phyloP scores from a whole-genome alignment of 2,329 filamentous ascomycete genomes.

The Pseudogymnoascus sp. region DNA sequence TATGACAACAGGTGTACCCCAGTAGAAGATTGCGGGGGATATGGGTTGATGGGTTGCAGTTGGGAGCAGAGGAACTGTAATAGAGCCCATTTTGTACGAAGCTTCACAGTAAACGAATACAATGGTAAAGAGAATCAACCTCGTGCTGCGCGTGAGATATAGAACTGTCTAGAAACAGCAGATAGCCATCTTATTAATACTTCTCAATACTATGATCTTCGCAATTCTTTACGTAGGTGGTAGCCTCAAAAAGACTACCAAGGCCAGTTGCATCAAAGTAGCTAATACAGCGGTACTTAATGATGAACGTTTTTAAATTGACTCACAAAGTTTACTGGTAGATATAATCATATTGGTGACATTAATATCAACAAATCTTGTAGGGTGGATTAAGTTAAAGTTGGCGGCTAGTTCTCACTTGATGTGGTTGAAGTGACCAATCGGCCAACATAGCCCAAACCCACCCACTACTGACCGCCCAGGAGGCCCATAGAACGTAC shows the following conservation, averaged over 20 bases:
- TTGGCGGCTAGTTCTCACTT: background rate
- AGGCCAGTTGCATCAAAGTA: background rate
- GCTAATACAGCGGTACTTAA: background rate
- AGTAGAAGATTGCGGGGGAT: slow-evolving; percentile 35
- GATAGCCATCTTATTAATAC: background rate
- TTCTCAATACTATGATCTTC: background rate
- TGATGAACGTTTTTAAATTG: background rate
- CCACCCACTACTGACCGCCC: background rate
- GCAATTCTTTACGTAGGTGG: background rate
- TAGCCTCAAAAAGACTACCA: background rate
- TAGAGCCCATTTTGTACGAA: background rate
- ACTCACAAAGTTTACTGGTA: background rate
- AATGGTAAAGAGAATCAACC: background rate
- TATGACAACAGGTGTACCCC: slow-evolving; percentile 35
- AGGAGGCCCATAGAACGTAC: background rate
- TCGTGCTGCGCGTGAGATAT: background rate
- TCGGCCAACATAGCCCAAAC: background rate
- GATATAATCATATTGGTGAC: background rate
- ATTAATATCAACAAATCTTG: background rate
- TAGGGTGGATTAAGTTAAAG: background rate
- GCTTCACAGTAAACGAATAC: background rate
- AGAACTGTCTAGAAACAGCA: background rate
- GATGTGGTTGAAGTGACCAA: slow-evolving; percentile 1
- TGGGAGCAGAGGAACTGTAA: background rate
- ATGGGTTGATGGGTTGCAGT: slow-evolving; percentile 20